Evolutionary conservation across 2,329 filamentous ascomycete species (phyloP), one percentile per base, ranked within the genome.

Genomic region (Cladosporium sp.): DNA sequence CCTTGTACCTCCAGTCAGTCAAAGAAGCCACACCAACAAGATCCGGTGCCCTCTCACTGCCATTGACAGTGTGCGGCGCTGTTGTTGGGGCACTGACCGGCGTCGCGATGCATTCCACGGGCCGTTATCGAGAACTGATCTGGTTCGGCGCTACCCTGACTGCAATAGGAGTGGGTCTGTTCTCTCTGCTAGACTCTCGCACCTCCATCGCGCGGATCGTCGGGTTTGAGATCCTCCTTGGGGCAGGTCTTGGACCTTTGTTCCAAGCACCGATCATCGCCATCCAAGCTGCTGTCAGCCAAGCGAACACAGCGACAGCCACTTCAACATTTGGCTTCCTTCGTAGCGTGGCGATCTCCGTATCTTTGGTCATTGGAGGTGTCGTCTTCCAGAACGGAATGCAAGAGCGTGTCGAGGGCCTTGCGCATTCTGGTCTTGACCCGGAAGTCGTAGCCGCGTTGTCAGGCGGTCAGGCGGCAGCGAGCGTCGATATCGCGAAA

Each of bases 1-100:
- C 90, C 0, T 79, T 96, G 1, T 96, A 95, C 76, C 93, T 91
- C 74, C 90, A 95, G 73, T 82, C 86, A 50, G 85, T 89, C 52
- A 78, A 90, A 39, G 81, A 87, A 50, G 84, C 83, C 2, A 79
- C 80, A 0, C 87, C 90, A 7, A 49, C 32, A 8, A 20, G 17
- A 12, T 32, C 45, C 4, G 45, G 45, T 19, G 28, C 91, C 48
- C 90, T 70, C 37, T 58, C 73, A 9, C 65, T 74, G 1, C 70
- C 71, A 2, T 45, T 72, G 3, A 61, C 70, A 4, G 59, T 73
- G 7, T 70, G 69, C 5, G 56, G 70, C 48, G 62, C 65, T 24
- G 65, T 64, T 19, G 63, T 70, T 13, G 67, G 39, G 2, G 39
- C 39, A 5, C 22, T 58, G 5, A 73, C 68, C 15, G 71, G 72